Conservation (phyloP, 371 early-diverging fungal species). For the Rhizopus delemar region DNA sequence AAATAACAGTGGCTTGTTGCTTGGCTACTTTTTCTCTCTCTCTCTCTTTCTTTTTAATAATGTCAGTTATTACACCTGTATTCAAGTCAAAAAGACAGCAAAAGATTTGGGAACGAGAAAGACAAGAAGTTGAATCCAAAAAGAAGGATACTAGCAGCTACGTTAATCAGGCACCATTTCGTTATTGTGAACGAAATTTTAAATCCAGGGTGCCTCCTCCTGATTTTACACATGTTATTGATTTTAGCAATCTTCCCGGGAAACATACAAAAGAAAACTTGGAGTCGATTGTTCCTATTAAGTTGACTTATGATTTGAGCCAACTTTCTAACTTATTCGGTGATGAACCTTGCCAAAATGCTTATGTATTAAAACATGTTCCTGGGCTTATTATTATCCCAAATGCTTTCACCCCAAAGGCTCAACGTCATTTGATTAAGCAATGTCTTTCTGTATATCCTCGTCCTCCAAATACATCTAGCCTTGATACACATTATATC, state of each 20-base stretch:
- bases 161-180: slow-evolving; percentile 74
- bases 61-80: slow-evolving; percentile 3
- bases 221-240: slow-evolving; percentile 60
- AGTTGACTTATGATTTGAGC: slow-evolving; percentile 24
- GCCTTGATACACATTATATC: slow-evolving; percentile 82
- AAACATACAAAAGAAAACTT: slow-evolving; percentile 22
- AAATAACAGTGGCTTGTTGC: slow-evolving; percentile 5
- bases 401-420: slow-evolving; percentile 64
- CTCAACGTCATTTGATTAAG: slow-evolving; percentile 66
- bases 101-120: slow-evolving; percentile 40
- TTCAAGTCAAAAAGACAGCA: slow-evolving; percentile 47
- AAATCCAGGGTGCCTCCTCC: slow-evolving; percentile 60
- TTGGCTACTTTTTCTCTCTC: not conserved
- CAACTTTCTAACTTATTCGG: slow-evolving; percentile 26
- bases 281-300: slow-evolving; percentile 32
- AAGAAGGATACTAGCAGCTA: slow-evolving; percentile 32
- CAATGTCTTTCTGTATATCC: slow-evolving; percentile 69
- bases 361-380: slow-evolving; percentile 21
- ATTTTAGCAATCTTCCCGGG: slow-evolving; percentile 41
- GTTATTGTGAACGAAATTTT: slow-evolving; percentile 73
- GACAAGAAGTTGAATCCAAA: slow-evolving; percentile 27
- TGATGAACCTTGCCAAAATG: slow-evolving; percentile 9
- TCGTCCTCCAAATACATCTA: slow-evolving; percentile 74
- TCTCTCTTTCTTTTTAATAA: not conserved
- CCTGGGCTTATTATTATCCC: slow-evolving; percentile 70